Conservation (phyloP, 805 yeast genomes). For the Wickerhamomyces pijperi region DNA sequence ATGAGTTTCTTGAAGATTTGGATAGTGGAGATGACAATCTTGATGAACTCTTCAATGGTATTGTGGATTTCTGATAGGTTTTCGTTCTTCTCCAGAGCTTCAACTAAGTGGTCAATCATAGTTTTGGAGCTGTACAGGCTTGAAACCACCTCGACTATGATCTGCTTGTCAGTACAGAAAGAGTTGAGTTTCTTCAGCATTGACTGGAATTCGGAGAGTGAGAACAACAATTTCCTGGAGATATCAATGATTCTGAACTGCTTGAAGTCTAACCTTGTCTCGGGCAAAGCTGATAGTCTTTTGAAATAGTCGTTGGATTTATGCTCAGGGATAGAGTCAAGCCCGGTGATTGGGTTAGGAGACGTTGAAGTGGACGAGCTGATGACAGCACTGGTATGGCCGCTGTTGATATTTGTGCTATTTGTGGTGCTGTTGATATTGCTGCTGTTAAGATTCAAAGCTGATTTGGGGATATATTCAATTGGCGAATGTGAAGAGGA, state of each 20-base stretch:
- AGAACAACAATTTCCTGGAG: constrained; percentile 50
- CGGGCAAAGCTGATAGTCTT: constrained; percentile 54
- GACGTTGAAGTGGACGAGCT: constrained; percentile 7
- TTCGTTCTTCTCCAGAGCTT: constrained; percentile 40
- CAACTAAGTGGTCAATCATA: constrained; percentile 46
- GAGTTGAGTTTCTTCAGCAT: constrained; percentile 45
- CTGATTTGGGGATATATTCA: too few species aligned
- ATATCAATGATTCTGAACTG: constrained; percentile 25
- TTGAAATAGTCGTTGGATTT: constrained; percentile 55
- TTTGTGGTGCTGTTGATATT: not conserved
- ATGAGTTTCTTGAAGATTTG: constrained; percentile 42
- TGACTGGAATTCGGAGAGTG: constrained; percentile 55
- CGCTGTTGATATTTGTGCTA: not conserved
- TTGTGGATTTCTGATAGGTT: constrained; percentile 8
- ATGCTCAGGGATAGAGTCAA: constrained; percentile 24
- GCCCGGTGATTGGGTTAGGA: constrained; percentile 2
- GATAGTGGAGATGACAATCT: constrained; percentile 25
- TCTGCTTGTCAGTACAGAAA: constrained; percentile 43
- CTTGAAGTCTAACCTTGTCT: constrained; percentile 20
- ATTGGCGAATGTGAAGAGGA: too few species aligned
- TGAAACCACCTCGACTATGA: constrained; percentile 43
- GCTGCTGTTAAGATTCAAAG: not conserved
- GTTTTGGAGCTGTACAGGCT: constrained; percentile 39
- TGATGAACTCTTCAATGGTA: constrained; percentile 24
- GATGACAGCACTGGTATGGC: not conserved